Conservation (phyloP, 2,329 filamentous ascomycete species). For the Colletotrichum endophyticum region DNA sequence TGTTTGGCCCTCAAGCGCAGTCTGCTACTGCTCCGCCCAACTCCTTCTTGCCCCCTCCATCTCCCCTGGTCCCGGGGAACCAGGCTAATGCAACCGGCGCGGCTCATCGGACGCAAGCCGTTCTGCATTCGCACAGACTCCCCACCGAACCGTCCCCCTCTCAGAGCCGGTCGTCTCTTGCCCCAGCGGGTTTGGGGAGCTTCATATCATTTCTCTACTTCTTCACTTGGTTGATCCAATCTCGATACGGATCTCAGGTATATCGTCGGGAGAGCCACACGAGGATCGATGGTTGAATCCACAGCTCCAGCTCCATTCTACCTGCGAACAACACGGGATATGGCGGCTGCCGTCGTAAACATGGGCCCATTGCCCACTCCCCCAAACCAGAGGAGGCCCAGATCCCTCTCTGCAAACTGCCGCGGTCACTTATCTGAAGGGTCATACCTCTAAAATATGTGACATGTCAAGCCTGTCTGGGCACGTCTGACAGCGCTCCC, state of each 20-base stretch:
- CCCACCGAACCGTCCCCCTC: neutral
- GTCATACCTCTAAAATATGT: neutral
- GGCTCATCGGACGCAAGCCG: neutral
- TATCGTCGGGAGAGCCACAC: neutral
- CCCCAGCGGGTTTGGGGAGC: neutral
- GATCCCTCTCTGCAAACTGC: neutral
- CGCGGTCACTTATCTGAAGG: neutral
- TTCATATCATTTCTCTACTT: neutral
- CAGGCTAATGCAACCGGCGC: neutral
- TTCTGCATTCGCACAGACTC: neutral
- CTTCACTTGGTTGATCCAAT: neutral
- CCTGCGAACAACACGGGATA: neutral
- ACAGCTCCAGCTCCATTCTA: neutral
- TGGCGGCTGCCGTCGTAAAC: neutral
- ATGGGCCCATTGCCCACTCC: neutral
- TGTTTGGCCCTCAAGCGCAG: neutral
- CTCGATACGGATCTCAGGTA: neutral
- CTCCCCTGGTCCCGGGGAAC: neutral
- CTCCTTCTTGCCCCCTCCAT: neutral
- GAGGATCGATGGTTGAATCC: neutral
- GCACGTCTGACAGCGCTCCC: neutral
- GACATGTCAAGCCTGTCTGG: neutral
- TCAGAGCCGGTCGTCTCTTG: neutral
- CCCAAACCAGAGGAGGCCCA: neutral
- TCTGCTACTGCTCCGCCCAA: neutral